Evolutionary conservation across 2,329 filamentous ascomycete genomes (phyloP), one percentile per base, ranked within the genome.

Genomic region (Apiospora arundinis): DNA sequence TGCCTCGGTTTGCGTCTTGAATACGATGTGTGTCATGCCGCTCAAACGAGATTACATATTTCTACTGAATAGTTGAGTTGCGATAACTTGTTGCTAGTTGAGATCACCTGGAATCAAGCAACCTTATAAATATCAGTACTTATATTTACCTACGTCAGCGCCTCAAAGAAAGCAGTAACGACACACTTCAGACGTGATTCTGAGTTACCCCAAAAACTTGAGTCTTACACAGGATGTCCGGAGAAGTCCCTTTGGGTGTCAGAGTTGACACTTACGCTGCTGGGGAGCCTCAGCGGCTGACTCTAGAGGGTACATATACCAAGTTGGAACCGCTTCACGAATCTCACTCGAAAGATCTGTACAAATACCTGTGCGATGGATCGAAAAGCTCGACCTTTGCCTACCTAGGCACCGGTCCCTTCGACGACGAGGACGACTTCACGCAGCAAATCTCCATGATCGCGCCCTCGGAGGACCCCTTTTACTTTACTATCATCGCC

Each of bases 371-470:
- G 16, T 71, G 70, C 56, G 49, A 21, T 4, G 28, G 60, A n/a
- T 70, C 68, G 9, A 18, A 48, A 4, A 32, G 14, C 28, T 18
- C 60, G 23, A 69, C 40, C 9, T 72, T 70, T 28, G 74, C 77
- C 28, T 79, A 80, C 71, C 73, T 80, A 73, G 46, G 71, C 45
- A 69, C 73, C 44, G 78, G 74, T 11, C 76, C 77, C 4, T 79
- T 76, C 70, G 23, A 73, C 45, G 71, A 76, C 12, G 60, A 72
- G 21, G 69, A 71, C 0, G 66, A 68, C 4, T 79, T 78, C 69
- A 73, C 75, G 25, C 69, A 71, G 18, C 68, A 67, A 63, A 68
- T 77, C 37, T 68, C 72, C 21, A 69, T 42, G 48, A 52, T 78
- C n/a, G 66, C 71, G 49, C 60, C 66, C 16, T 74, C 74, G 14